Percentiles rank a stretch among this genome's conserved stretches.
Conservation (phyloP, 306 rosid genomes). For the Cyclanthera cordifolia region DNA sequence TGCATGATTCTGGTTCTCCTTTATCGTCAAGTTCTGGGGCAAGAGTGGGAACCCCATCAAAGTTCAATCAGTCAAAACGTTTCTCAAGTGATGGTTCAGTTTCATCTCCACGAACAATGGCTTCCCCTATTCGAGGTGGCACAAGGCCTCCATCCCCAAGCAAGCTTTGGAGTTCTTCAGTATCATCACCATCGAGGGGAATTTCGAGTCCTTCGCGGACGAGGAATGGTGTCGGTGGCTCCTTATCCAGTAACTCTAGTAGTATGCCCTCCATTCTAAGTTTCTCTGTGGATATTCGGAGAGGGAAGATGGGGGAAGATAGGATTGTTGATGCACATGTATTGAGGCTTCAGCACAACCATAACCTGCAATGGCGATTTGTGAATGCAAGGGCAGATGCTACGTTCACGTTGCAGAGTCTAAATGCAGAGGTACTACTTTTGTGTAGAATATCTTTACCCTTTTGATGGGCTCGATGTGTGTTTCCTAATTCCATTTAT, state of each 20-base stretch:
- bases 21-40: constrained; percentile 58
- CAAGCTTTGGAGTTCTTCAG: constrained; percentile 63
- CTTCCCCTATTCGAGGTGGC: constrained; percentile 71
- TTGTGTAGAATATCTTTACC: not conserved
- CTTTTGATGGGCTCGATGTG: not conserved
- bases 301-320: constrained; percentile 94
- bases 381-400: constrained; percentile 95
- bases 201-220: constrained; percentile 64
- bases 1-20: constrained; percentile 91
- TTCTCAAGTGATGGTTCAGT: constrained; percentile 41
- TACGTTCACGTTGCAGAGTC: constrained; percentile 71
- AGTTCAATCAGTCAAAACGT: constrained; percentile 50
- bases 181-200: constrained; percentile 66
- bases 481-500: not conserved
- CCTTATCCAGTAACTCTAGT: constrained; percentile 38
- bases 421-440: constrained; percentile 71
- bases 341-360: constrained; percentile 83
- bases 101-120: constrained; percentile 57
- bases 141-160: constrained; percentile 74
- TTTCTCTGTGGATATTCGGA: constrained; percentile 75
- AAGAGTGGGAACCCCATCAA: constrained; percentile 30
- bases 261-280: constrained; percentile 79
- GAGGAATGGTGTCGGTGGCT: constrained; percentile 49
- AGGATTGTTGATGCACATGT: constrained; percentile 81
- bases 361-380: constrained; percentile 89